These are phyloP conservation scores for Annulohypoxylon maeteangense DNA, from an alignment of 495 filamentous ascomycete species.

Conservation along the genomic window DNA sequence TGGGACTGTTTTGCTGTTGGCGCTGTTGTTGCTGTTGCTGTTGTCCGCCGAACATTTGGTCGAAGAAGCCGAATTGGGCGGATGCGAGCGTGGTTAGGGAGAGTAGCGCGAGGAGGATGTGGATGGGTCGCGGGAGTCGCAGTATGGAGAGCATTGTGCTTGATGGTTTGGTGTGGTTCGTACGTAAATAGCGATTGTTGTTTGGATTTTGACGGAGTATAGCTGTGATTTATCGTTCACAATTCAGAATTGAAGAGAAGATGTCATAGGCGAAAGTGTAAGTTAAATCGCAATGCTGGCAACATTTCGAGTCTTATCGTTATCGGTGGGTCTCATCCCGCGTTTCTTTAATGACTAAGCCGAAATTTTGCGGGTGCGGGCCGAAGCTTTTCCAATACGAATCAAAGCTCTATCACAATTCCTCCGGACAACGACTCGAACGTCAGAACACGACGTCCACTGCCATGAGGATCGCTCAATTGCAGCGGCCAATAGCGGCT, in stretches of 20 bases:
- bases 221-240: too few species aligned
- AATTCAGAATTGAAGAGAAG: not conserved
- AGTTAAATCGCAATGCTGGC: slow-evolving; percentile 42
- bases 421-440: not conserved
- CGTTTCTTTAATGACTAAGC: slow-evolving; percentile 55
- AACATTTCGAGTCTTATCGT: slow-evolving; percentile 44
- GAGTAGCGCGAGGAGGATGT: slow-evolving; percentile 48
- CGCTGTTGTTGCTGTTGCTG: slow-evolving; percentile 71
- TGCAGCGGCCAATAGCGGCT: slow-evolving; percentile 62
- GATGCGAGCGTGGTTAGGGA: slow-evolving; percentile 47
- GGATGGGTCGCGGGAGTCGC: slow-evolving; percentile 6
- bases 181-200: not conserved
- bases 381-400: slow-evolving; percentile 16
- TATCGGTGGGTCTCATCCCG: slow-evolving; percentile 16
- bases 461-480: slow-evolving; percentile 63
- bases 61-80: slow-evolving; percentile 88
- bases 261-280: not conserved
- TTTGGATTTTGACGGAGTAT: not conserved
- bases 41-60: slow-evolving; percentile 74
- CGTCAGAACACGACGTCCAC: slow-evolving; percentile 10
- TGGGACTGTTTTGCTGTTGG: slow-evolving; percentile 77
- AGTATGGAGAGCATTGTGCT: slow-evolving; percentile 46
- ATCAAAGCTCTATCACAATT: slow-evolving; percentile 11
- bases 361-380: slow-evolving; percentile 46
- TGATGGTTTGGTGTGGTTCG: not conserved